Evolutionary conservation across 2,329 filamentous ascomycete genomes (phyloP).

Genomic region (Raffaelea deltoideospora): DNA sequence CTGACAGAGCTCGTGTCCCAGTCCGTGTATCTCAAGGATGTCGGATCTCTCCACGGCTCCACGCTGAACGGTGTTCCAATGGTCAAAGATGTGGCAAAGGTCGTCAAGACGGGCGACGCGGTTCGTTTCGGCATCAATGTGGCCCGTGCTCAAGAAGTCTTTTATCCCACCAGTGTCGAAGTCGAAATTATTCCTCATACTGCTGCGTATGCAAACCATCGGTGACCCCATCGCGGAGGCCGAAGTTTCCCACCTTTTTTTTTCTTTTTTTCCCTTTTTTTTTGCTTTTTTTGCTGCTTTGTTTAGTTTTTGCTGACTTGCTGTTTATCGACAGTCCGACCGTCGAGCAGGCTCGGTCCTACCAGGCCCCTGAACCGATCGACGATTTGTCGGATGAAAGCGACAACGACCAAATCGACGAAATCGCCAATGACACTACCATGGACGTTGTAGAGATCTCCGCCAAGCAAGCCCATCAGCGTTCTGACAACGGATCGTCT

Average conservation of each 20-base stretch:
- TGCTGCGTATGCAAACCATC: background rate
- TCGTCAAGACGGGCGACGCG: conserved; percentile 19
- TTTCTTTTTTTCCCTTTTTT: too few relatives aligned
- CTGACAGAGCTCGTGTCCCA: background rate
- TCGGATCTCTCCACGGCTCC: conserved; percentile 37
- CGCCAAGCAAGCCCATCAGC: too few relatives aligned
- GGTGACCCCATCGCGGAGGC: too few relatives aligned
- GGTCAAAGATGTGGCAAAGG: conserved; percentile 2
- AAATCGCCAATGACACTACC: too few relatives aligned
- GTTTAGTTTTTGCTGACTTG: background rate
- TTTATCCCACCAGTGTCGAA: conserved; percentile 13
- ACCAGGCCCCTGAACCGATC: conserved; percentile 13
- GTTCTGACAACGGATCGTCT: too few relatives aligned
- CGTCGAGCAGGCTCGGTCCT: conserved; percentile 7
- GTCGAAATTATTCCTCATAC: conserved; percentile 10
- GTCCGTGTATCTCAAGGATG: conserved; percentile 23
- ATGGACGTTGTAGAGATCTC: too few relatives aligned
- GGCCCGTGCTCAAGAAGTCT: conserved; percentile 17
- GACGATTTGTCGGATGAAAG: conserved; percentile 4
- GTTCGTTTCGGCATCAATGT: conserved; percentile 26
- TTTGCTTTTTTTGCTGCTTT: background rate
- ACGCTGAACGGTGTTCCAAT: conserved; percentile 23
- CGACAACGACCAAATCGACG: conserved; percentile 1
- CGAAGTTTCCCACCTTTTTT: too few relatives aligned
- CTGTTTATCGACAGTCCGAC: background rate